Base-by-base conservation (phyloP, 176 grass and related monocot genomes). In the Phragmites australis region DNA sequence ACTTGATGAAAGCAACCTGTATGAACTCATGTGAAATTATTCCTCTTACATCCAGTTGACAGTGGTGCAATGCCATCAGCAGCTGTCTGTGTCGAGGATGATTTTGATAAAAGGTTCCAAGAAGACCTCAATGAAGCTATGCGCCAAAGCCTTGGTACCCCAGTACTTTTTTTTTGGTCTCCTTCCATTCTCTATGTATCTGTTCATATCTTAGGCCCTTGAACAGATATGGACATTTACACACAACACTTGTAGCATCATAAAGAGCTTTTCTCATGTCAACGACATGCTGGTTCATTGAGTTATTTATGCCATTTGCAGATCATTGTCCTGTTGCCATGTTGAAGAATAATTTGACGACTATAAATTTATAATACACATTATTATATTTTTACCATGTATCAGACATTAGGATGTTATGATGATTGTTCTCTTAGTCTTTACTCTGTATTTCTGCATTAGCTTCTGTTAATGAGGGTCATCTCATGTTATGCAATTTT, bases 61-160 rank as follows among this genome's bases (percentile, higher is more conserved):
- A 77, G 43, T 83, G 57, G 68, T 49, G 61, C 59, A 68, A 82
- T 84, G 43, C 25, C 63, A 53, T 77, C 90, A 76, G 62, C 70
- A 71, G 59, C 76, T 84, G 22, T 88, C 48, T 76, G 84, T 53
- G 61, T 51, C 1, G 70, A 90, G 72, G 74, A 93, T 81, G 94
- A 89, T 74, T 84, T 87, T 66, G 93, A 95, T 53, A 83, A 86
- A 89, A 94, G 84, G 65, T 99, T 95, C 37, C 61, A 93, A 82
- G 93, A 87, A 78, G 96, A 99, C 65, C 78, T 99, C n/a, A 77
- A 84, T 81, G 87, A 87, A 77, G 96, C 96, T 74, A 68, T 95
- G 64, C 88, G 72, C n/a, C 86, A 95, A 93, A 99, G 96, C 84
- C 93, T 99, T 82, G 92, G 96, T 99, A 93, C 46, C 45, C 31